Base-by-base conservation (phyloP, 305 asterid genomes). In the Solanum hybrid region DNA sequence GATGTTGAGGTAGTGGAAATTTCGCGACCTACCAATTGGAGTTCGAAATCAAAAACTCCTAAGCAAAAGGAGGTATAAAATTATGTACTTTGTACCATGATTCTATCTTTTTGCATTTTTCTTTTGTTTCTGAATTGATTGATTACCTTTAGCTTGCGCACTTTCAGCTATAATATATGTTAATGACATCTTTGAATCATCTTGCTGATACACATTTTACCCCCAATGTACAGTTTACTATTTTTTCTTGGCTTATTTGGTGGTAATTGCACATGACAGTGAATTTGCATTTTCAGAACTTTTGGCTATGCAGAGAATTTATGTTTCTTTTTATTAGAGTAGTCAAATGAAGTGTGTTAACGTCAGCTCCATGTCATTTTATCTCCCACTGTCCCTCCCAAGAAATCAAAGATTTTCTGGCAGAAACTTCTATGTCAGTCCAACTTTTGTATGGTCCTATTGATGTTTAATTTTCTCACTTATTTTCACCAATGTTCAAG, bases 1-100 rank as follows among this genome's bases (percentile, higher is more conserved):
- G 98, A 95, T 20, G 95, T 89, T 86, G 98, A 94, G n/a, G 96
- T 91, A 91, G 88, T 92, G 91, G 99, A 97, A 90, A 90, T 93
- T 26, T 61, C 96, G 88, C 95, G 95, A 46, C 94, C 94, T 82
- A 78, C 42, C 90, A 92, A 90, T 91, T 92, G 92, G 88, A 90
- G 92, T 36, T 87, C 94, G 6, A 84, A 84, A 51, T 51, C 87
- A 10, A 91, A 89, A 40, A 73, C 92, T 9, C 92, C 91, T 16
- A 93, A 94, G 82, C 94, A 94, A 35, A 93, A 96, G 87, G 94
- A 95, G 98, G 98, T 95, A 85, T 40, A 36, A n/a, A 46, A 57
- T 46, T 81, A 28, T 37, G 64, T 81, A 24, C n/a, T 81, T 11
- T 36, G 83, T 9, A 33, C 40, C 42, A 34, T 4, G 28, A 35